A percentile compares a stretch with the other conserved stretches of the same genome.
phyloP scores from a whole-genome alignment of 768 basidiomycete species.

The Leccinum broughii region DNA sequence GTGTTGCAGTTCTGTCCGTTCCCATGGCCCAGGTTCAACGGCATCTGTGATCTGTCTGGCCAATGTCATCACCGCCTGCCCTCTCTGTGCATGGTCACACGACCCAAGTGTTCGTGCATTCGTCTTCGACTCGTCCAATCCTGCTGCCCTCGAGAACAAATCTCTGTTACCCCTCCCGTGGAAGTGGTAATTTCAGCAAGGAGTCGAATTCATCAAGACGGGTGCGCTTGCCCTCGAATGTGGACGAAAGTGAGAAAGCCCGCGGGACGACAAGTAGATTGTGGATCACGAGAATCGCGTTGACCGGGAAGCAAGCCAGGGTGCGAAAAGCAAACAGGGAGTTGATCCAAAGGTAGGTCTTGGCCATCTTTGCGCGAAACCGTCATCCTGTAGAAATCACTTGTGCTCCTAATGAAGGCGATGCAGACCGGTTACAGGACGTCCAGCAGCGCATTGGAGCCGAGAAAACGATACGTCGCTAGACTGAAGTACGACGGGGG shows the following conservation, averaged over 20 bases:
- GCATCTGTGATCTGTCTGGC: constrained; percentile 10
- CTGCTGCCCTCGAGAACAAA: constrained; percentile 52
- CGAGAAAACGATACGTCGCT: constrained; percentile 40
- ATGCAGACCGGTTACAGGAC: constrained; percentile 21
- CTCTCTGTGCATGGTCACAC: constrained; percentile 26
- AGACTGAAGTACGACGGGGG: constrained; percentile 21
- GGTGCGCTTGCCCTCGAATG: constrained; percentile 13
- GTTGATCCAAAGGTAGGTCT: constrained; percentile 33
- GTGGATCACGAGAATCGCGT: constrained; percentile 6
- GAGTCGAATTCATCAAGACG: constrained; percentile 17
- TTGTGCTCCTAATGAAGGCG: constrained; percentile 3
- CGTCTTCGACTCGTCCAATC: constrained; percentile 28
- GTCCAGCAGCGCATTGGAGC: constrained; percentile 27
- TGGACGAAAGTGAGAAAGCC: constrained; percentile 17
- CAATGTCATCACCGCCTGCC: constrained; percentile 14
- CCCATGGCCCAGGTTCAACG: constrained; percentile 31
- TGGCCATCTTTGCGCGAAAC: constrained; percentile 20
- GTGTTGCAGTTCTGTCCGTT: constrained; percentile 36
- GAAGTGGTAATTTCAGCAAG: constrained; percentile 43
- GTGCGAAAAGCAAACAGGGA: constrained; percentile 26
- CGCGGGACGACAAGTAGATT: constrained; percentile 2
- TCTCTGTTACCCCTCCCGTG: constrained; percentile 53
- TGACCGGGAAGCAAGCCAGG: constrained; percentile 21
- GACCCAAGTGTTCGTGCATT: constrained; percentile 8
- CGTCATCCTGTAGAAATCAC: constrained; percentile 1